phyloP scores from a whole-genome alignment of 2,329 filamentous ascomycete species.

The Verticillium isaacii region DNA sequence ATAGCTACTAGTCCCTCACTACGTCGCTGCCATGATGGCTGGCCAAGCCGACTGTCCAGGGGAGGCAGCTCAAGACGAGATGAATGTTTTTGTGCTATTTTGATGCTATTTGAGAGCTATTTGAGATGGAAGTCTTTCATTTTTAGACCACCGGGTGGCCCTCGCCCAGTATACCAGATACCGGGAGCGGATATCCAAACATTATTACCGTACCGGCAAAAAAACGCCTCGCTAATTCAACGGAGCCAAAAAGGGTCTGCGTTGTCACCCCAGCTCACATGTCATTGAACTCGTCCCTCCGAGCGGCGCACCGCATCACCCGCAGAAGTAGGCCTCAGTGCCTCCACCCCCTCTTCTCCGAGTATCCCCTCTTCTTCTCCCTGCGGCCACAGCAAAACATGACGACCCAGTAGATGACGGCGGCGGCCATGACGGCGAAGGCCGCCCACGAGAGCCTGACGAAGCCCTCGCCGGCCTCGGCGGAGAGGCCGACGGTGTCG shows the following conservation, averaged over 20 bases:
- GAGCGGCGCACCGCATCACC: too few species aligned
- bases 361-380: conserved; percentile 18
- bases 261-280: too few species aligned
- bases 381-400: conserved; percentile 25
- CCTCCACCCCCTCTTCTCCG: background rate
- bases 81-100: too few species aligned
- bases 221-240: background rate
- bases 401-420: conserved; percentile 34
- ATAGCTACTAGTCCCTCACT: too few species aligned
- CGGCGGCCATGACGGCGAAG: conserved; percentile 36
- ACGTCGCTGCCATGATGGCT: too few species aligned
- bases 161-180: background rate
- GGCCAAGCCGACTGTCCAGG: too few species aligned
- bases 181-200: background rate
- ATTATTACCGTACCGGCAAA: background rate
- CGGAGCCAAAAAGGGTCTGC: background rate
- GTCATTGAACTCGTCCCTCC: too few species aligned
- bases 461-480: conserved; percentile 37
- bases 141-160: background rate
- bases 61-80: too few species aligned
- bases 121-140: background rate
- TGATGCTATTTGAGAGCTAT: too few species aligned
- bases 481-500: conserved; percentile 38
- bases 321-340: background rate
- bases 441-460: conserved; percentile 41